These are phyloP conservation scores for Chalciporus piperatoides DNA, from an alignment of 1,284 basidiomycete species.

Conservation along the genomic window DNA sequence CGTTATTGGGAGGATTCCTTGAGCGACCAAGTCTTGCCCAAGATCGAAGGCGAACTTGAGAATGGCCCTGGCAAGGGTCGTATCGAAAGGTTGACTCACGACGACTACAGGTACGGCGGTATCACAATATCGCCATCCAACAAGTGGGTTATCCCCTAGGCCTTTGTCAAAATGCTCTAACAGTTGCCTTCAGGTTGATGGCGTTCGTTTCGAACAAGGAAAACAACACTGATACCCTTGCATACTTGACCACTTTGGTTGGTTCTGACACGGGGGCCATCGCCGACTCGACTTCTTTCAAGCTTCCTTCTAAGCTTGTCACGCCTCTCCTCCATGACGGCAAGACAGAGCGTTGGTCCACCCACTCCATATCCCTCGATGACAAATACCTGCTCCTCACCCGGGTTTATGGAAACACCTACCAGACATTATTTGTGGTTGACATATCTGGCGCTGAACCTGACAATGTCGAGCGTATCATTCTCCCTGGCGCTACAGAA, in stretches of 20 bases:
- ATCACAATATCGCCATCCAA: slow-evolving; percentile 32
- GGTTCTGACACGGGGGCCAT: slow-evolving; percentile 31
- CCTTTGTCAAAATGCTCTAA: slow-evolving; percentile 2
- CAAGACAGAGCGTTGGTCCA: slow-evolving; percentile 28
- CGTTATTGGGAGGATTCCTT: slow-evolving; percentile 39
- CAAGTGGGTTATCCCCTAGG: slow-evolving; percentile 22
- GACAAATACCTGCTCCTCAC: slow-evolving; percentile 33
- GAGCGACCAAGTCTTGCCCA: slow-evolving; percentile 25
- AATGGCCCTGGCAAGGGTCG: slow-evolving; percentile 36
- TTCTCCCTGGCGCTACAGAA: slow-evolving; percentile 33
- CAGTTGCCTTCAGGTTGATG: slow-evolving; percentile 26
- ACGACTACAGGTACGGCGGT: slow-evolving; percentile 30
- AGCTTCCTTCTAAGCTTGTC: slow-evolving; percentile 29
- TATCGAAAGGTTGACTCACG: slow-evolving; percentile 37
- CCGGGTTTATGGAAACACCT: slow-evolving; percentile 24
- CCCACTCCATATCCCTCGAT: slow-evolving; percentile 33
- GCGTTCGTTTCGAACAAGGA: slow-evolving; percentile 38
- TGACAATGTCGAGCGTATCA: slow-evolving; percentile 25
- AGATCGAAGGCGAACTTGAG: slow-evolving; percentile 34
- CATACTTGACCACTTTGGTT: slow-evolving; percentile 30
- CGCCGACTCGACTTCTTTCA: slow-evolving; percentile 24
- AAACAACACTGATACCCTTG: slow-evolving; percentile 34
- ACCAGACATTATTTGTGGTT: slow-evolving; percentile 32
- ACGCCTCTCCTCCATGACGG: slow-evolving; percentile 31
- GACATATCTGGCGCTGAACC: slow-evolving; percentile 31